Evolutionary conservation across 352 stramenopile species (phyloP), one percentile per base, ranked within the genome.

Genomic region (Phytophthora pini): DNA sequence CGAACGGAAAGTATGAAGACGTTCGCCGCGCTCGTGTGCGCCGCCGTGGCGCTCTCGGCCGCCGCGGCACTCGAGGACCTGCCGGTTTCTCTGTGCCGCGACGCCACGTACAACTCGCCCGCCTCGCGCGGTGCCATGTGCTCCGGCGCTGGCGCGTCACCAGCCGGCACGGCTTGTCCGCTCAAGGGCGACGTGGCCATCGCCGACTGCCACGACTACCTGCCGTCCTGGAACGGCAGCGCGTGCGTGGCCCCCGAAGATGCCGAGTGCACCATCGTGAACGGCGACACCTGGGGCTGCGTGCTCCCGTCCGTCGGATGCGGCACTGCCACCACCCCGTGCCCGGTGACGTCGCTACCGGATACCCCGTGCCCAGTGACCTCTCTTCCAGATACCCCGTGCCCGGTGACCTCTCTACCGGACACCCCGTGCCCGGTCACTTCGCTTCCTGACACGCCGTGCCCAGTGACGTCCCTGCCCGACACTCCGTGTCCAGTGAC

Each of bases 141-240:
- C 44, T 72, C 59, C 9, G 63, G 68, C n/a, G 48, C 61, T 1
- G 71, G 67, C 1, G 60, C 34, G 8, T 61, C 70, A 0, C 65
- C 72, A 1, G 59, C 51, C 45, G 68, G 68, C 40, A 77, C 63
- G 5, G 54, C 67, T 3, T 79, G 71, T 34, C 71, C 71, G 20
- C 43, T 74, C 24, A 70, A 74, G 51, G 65, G 67, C 43, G 70
- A 79, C 56, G 57, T 70, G 39, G 70, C 66, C 50, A 82, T 57
- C 44, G 61, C 51, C 20, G 59, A 74, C 51, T 75, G 64, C 58
- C 36, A 85, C 48, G 57, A 70, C 36, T 76, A 77, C 50, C 51
- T 89, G 45, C 64, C 76, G 24, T 82, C 76, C 12, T 89, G 64
- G 59, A 70, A 88, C 46, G 70, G 69, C 46, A 70, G 51, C 34